Evolutionary conservation across 164 flowering plant species (phyloP), one percentile per base, ranked within the genome.

Genomic region (Aristolochia californica): DNA sequence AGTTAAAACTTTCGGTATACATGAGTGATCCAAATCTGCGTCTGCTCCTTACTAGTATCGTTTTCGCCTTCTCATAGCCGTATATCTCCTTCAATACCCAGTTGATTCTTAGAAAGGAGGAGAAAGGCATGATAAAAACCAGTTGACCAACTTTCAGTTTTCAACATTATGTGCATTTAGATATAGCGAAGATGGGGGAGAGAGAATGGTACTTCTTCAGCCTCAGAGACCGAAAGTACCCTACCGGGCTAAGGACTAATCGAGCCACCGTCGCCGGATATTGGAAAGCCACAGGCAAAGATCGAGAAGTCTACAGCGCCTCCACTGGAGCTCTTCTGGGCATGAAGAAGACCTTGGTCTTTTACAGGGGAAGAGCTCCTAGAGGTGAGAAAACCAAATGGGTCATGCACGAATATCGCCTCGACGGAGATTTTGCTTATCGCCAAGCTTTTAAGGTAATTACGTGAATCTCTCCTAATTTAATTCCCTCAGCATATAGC

Each of bases 321-420:
- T 60, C 73, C 0, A 69, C 1, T 57, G 74, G 75, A 43, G 65
- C 70, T 10, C 62, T 84, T n/a, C 68, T 86, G 27, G 95, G 95
- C 20, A 76, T 87, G 90, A 87, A 82, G 74, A 87, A 87, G 68
- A 87, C 95, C 30, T 82, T 87, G 0, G 95, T 87, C 45, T 87
- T 87, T 72, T 87, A 87, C 78, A 79, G 64, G 48, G 95, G 95
- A 16, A 77, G 95, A 63, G 95, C 95, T 22, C 95, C 95, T 0
- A 59, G 79, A 4, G 95, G 95, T 7, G 76, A 74, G 61, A 87
- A 87, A 54, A 84, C 90, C 61, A 77, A 75, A 54, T 87, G 95
- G 95, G 95, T 87, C 61, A 87, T 87, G 95, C 90, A 87, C 57
- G 95, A 87, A 67, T 87, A 84, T 72, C 84, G 95, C 48, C 80